Conservation (phyloP, 2,329 filamentous ascomycete genomes). For the Paramyrothecium roridum region DNA sequence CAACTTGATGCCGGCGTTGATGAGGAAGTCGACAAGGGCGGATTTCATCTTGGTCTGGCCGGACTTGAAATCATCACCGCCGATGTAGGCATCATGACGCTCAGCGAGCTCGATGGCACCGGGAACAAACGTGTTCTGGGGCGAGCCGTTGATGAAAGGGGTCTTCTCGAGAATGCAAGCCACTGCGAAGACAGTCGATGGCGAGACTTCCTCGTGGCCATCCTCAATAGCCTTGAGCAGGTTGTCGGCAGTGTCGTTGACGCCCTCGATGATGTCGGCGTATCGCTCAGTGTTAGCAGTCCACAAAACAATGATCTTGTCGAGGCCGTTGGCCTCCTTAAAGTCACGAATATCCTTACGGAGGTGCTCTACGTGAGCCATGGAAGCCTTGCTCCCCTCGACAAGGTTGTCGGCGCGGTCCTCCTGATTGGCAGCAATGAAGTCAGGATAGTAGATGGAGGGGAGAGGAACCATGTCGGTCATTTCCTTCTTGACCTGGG, state of each 20-base stretch:
- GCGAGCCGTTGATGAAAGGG: slow-evolving; percentile 98
- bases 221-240: slow-evolving; percentile 81
- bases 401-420: slow-evolving; percentile 91
- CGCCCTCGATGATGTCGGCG: slow-evolving; percentile 78
- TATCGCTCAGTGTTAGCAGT: slow-evolving; percentile 99
- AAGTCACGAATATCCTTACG: slow-evolving; percentile 93
- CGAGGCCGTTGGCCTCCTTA: slow-evolving; percentile 78
- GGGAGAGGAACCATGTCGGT: slow-evolving; percentile 81
- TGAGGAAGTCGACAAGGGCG: slow-evolving; percentile 94
- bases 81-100: slow-evolving; percentile 84
- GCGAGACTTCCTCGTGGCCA: slow-evolving; percentile 88
- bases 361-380: slow-evolving; percentile 87
- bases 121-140: slow-evolving; percentile 98
- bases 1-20: slow-evolving; percentile 97
- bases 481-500: slow-evolving; percentile 90
- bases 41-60: slow-evolving; percentile 99
- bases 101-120: slow-evolving; percentile 88
- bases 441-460: slow-evolving; percentile 98
- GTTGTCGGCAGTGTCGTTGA: slow-evolving; percentile 97
- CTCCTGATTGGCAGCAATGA: slow-evolving; percentile 98
- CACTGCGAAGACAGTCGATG: slow-evolving; percentile 93
- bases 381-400: slow-evolving; percentile 77
- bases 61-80: slow-evolving; percentile 99
- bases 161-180: slow-evolving; percentile 85
- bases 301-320: slow-evolving; percentile 98